These are phyloP conservation scores for Prunus kanzakura DNA, from an alignment of 306 rosid genomes.

Conservation along the genomic window DNA sequence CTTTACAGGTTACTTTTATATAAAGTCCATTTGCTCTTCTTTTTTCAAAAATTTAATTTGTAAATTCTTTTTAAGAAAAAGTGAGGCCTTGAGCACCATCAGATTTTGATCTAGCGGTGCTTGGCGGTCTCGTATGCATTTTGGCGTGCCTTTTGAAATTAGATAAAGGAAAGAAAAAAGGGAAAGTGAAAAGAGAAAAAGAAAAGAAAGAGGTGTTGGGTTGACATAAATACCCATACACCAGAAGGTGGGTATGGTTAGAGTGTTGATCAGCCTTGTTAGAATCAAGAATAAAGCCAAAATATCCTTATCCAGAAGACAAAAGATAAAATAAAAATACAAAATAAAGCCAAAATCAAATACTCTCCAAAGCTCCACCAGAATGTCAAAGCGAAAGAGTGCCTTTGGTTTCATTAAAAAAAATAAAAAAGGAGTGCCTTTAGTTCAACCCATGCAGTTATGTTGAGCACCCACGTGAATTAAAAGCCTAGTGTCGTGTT, in stretches of 20 bases:
- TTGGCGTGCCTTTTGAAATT: conserved; percentile 38
- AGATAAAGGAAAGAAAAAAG: conserved; percentile 43
- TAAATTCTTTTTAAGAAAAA: conserved; percentile 49
- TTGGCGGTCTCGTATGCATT: conserved; percentile 21
- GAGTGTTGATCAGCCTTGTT: not conserved
- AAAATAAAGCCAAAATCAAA: too few species aligned
- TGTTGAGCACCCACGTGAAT: too few species aligned
- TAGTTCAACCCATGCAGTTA: too few species aligned
- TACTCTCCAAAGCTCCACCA: too few species aligned
- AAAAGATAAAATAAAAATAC: too few species aligned
- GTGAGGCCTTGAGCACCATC: conserved; percentile 36
- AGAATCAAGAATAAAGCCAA: conserved; percentile 53
- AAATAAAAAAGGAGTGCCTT: too few species aligned
- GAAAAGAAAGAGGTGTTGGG: conserved; percentile 52
- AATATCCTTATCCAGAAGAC: not conserved
- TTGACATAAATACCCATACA: conserved; percentile 17
- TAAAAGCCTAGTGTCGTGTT: too few species aligned
- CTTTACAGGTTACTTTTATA: conserved; percentile 52
- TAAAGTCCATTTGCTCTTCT: conserved; percentile 53
- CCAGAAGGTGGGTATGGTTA: not conserved
- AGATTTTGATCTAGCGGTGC: conserved; percentile 38
- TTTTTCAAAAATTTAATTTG: conserved; percentile 35
- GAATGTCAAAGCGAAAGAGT: too few species aligned
- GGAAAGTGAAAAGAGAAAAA: conserved; percentile 28
- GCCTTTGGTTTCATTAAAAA: too few species aligned